Percentiles rank a stretch among this genome's conserved stretches.
phyloP scores from a whole-genome alignment of 2,329 filamentous ascomycete species.

The Aspergillus caelatus region DNA sequence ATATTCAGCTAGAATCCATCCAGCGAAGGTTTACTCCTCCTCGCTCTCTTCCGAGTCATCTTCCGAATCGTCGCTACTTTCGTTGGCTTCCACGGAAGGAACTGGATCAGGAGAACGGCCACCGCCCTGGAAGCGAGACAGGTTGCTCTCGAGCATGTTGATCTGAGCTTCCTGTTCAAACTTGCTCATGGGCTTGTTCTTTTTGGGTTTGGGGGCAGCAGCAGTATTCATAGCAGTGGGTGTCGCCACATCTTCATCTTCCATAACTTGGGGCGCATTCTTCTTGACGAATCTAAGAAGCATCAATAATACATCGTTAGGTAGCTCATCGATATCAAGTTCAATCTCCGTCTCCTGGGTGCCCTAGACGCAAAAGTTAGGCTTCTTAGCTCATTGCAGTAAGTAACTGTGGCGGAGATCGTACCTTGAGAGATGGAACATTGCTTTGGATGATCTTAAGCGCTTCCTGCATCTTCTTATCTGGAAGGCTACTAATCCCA shows the following conservation, averaged over 20 bases:
- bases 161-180: constrained; percentile 55
- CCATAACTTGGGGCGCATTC: constrained; percentile 46
- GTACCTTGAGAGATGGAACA: constrained; percentile 69
- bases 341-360: constrained; percentile 52
- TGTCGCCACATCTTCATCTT: constrained; percentile 44
- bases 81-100: constrained; percentile 46
- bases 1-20: background rate
- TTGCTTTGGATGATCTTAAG: constrained; percentile 90
- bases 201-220: constrained; percentile 49
- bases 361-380: constrained; percentile 32
- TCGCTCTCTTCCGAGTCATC: constrained; percentile 54
- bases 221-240: constrained; percentile 36
- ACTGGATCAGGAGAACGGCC: constrained; percentile 47
- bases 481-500: constrained; percentile 78
- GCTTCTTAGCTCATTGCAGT: background rate
- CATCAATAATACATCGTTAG: constrained; percentile 49
- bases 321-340: constrained; percentile 53
- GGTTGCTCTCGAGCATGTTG: constrained; percentile 49
- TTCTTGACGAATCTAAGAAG: constrained; percentile 52
- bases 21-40: constrained; percentile 44
- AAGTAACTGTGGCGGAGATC: constrained; percentile 17
- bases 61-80: constrained; percentile 51
- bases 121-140: constrained; percentile 49
- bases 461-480: constrained; percentile 74
- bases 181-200: constrained; percentile 57